Percentiles rank a stretch among this genome's conserved stretches.
phyloP scores from a whole-genome alignment of 108 stramenopile species.

The Fragilaria crotonensis region DNA sequence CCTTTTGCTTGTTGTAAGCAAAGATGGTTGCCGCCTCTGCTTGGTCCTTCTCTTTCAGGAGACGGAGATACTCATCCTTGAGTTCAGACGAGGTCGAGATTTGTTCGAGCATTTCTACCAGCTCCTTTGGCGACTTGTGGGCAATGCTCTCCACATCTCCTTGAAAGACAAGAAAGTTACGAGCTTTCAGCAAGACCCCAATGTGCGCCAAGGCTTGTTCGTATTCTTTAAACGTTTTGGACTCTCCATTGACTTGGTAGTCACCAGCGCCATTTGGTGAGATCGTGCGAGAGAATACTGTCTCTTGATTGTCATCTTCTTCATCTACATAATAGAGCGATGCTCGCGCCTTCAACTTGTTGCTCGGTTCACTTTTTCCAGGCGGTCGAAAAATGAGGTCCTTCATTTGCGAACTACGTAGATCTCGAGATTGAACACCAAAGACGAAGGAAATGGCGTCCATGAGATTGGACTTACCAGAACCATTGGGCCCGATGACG shows the following conservation, averaged over 20 bases:
- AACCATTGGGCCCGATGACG: constrained; percentile 97
- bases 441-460: constrained; percentile 96
- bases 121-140: constrained; percentile 83
- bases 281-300: constrained; percentile 78
- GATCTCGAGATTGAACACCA: constrained; percentile 90
- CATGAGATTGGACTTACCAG: constrained; percentile 86
- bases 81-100: constrained; percentile 79
- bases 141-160: constrained; percentile 98
- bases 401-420: constrained; percentile 87
- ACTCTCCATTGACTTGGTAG: constrained; percentile 78
- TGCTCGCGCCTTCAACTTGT: constrained; percentile 48
- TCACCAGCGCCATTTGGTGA: constrained; percentile 70
- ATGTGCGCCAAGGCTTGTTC: constrained; percentile 76
- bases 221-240: constrained; percentile 79
- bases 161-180: constrained; percentile 99
- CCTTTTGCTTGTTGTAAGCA: constrained; percentile 88
- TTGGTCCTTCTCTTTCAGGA: constrained; percentile 73
- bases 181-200: constrained; percentile 94
- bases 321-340: constrained; percentile 65
- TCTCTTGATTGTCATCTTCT: constrained; percentile 23
- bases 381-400: constrained; percentile 92
- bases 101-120: constrained; percentile 93
- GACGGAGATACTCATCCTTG: constrained; percentile 75
- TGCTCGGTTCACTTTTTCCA: constrained; percentile 17
- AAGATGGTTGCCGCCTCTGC: constrained; percentile 82